These are phyloP conservation scores for Serendipita indica DNA, from an alignment of 768 basidiomycete genomes.

Conservation along the genomic window DNA sequence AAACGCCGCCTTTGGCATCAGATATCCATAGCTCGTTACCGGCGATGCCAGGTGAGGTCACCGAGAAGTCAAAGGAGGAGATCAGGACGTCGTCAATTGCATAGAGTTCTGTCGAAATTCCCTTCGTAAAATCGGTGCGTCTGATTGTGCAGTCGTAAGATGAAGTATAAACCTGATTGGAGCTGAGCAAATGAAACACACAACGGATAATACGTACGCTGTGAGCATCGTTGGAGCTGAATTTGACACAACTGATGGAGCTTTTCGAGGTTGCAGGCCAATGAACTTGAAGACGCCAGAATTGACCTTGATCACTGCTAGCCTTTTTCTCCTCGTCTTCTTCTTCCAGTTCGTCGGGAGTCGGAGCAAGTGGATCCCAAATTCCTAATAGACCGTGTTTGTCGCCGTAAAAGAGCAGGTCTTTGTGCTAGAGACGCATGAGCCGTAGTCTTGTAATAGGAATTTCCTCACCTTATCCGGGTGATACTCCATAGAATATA, in stretches of 20 bases:
- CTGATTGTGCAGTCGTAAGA: constrained; percentile 74
- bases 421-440: constrained; percentile 32
- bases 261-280: constrained; percentile 74
- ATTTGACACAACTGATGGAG: constrained; percentile 61
- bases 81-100: constrained; percentile 47
- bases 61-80: constrained; percentile 53
- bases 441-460: not conserved
- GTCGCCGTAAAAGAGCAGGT: constrained; percentile 80
- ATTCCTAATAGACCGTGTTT: constrained; percentile 73
- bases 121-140: constrained; percentile 53
- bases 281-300: constrained; percentile 66
- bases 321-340: constrained; percentile 37
- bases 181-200: not conserved
- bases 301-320: constrained; percentile 45
- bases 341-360: constrained; percentile 43
- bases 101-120: constrained; percentile 55
- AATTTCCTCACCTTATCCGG: constrained; percentile 44
- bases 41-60: too few species aligned
- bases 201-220: constrained; percentile 32
- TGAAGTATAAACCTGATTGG: constrained; percentile 55
- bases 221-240: constrained; percentile 62
- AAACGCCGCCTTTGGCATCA: constrained; percentile 53
- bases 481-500: constrained; percentile 71
- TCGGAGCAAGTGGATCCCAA: constrained; percentile 67
- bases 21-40: constrained; percentile 80